Base-by-base conservation (phyloP, 768 basidiomycete species). In the Lactarius hengduanensis region DNA sequence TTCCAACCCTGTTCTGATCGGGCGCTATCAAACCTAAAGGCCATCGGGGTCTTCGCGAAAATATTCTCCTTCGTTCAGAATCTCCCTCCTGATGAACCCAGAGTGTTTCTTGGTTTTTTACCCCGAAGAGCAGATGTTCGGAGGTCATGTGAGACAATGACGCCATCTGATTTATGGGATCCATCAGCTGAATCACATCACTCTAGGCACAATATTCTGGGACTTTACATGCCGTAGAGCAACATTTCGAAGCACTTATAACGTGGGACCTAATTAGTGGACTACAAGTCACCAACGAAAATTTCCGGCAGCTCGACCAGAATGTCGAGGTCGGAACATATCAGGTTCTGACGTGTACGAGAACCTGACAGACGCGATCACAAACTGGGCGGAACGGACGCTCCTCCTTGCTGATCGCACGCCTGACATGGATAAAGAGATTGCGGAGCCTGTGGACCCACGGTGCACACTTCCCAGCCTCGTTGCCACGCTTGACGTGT, bases 1-100 rank as follows among this genome's bases (percentile, higher is more conserved):
- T 59, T 62, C 40, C 60, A 68, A 41, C 67, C 64, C 15, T 66
- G 67, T 57, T 66, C 64, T n/a, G 67, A 68, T 18, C 64, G 60
- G 6, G 67, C 57, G 7, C 56, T 68, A 13, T 66, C 65, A 4
- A 66, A 7, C 20, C 26, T 66, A 18, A 67, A 67, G 56, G 59
- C 61, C 8, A 30, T 69, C 5, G 50, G 55, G 22, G 60, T 55
- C 10, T 67, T 69, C 56, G 58, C 26, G 43, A 32, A 40, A 8
- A n/a, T 61, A 13, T 66, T 62, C 56, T 38, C 67, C 18, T 41
- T 68, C 45, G 45, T n/a, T 7, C 8, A 28, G 38, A 30, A 16
- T 20, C 58, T 57, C n/a, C 36, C 59, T 13, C 41, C 9, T 6
- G 45, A 58, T n/a, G 22, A 62, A 53, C 60, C 47, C 40, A 59